Conservation (phyloP, 2,329 filamentous ascomycete species). For the Elsinoe perseae region DNA sequence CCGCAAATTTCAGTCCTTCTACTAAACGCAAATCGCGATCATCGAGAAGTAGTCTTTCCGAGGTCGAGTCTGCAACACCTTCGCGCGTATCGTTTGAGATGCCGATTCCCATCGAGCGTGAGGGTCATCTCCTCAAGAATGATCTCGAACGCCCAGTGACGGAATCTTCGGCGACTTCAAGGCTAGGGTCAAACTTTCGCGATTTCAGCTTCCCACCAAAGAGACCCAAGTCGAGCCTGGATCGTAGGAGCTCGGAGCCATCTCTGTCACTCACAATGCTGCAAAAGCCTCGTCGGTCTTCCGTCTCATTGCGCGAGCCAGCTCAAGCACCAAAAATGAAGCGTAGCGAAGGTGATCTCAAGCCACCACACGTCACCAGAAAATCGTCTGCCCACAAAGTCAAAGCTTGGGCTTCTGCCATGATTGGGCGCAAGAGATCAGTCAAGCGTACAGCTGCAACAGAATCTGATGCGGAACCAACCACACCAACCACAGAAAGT, state of each 20-base stretch:
- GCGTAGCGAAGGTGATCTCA: conserved; percentile 13
- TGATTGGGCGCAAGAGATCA: conserved; percentile 21
- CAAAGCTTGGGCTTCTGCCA: conserved; percentile 55
- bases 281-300: conserved; percentile 25
- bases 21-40: conserved; percentile 12
- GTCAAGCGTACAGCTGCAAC: background rate
- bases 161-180: background rate
- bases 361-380: conserved; percentile 13
- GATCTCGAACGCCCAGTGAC: conserved; percentile 3
- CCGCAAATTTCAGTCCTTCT: conserved; percentile 9
- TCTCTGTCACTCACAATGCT: conserved; percentile 25
- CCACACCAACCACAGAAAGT: background rate
- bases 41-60: conserved; percentile 8
- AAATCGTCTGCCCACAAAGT: conserved; percentile 54
- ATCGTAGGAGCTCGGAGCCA: conserved; percentile 40
- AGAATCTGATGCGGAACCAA: background rate
- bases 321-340: conserved; percentile 17
- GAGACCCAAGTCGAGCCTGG: conserved; percentile 37
- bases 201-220: conserved; percentile 9
- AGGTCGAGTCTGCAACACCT: conserved; percentile 7
- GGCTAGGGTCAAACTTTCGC: background rate
- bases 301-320: conserved; percentile 28
- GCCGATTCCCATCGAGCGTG: background rate
- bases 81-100: background rate
- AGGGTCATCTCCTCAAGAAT: background rate